A percentile compares a stretch with the other conserved stretches of the same genome.
These are phyloP conservation scores for Gracilaria vermiculophylla DNA, from an alignment of 23 red algal species.

Conservation along the genomic window DNA sequence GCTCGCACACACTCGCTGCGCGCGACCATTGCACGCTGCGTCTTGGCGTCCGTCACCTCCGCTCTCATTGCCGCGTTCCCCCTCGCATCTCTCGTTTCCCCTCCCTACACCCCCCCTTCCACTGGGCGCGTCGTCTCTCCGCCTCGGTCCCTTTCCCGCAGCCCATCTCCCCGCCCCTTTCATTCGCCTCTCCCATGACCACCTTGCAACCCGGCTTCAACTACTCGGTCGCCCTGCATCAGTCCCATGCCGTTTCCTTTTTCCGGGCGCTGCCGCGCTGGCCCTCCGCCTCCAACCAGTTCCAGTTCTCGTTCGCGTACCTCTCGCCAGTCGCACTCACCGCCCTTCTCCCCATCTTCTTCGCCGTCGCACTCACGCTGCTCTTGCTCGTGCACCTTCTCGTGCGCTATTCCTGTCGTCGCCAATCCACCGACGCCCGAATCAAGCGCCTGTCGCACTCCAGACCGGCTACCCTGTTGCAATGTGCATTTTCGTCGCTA, in stretches of 20 bases:
- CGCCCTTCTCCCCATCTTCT: constrained; percentile 44
- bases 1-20: neutral
- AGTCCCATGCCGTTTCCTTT: constrained; percentile 13
- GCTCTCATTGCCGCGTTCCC: constrained; percentile 1
- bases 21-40: too few relatives aligned
- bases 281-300: constrained; percentile 25
- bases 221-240: neutral
- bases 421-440: constrained; percentile 3
- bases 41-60: neutral
- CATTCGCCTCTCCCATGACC: neutral
- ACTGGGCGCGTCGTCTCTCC: neutral
- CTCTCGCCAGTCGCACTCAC: constrained; percentile 44
- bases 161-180: neutral
- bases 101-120: too few relatives aligned
- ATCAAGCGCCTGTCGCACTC: constrained; percentile 11
- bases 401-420: constrained; percentile 27
- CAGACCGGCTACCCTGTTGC: neutral
- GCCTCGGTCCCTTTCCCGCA: neutral
- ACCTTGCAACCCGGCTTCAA: neutral
- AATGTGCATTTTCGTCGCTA: constrained; percentile 9
- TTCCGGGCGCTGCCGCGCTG: constrained; percentile 44
- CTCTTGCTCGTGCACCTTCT: constrained; percentile 3
- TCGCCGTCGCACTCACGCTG: constrained; percentile 20
- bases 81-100: too few relatives aligned
- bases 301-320: constrained; percentile 40